These are phyloP conservation scores for Blastobotrys petasosporus DNA, from an alignment of 1,139 yeast genomes.

Conservation along the genomic window DNA sequence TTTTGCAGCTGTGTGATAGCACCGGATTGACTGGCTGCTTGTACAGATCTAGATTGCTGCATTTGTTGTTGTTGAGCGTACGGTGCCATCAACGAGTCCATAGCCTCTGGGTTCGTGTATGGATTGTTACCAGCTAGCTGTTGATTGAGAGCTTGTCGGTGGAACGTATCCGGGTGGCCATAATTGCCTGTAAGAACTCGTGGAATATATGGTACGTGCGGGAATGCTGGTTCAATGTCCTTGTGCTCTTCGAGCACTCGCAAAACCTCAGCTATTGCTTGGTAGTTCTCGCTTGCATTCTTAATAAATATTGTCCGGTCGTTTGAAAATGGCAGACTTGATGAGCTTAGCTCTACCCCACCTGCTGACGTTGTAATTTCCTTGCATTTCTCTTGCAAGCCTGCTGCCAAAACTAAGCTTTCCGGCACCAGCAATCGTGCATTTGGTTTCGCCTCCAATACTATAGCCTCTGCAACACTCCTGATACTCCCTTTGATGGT, in stretches of 20 bases:
- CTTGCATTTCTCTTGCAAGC: background rate
- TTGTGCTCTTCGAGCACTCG: background rate
- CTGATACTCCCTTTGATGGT: conserved; percentile 69
- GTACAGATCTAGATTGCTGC: background rate
- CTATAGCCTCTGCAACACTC: conserved; percentile 54
- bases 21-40: background rate
- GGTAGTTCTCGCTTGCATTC: background rate
- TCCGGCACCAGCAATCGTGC: conserved; percentile 11
- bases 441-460: conserved; percentile 2
- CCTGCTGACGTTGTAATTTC: background rate
- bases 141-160: conserved; percentile 23
- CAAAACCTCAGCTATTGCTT: conserved; percentile 1
- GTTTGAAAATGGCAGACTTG: conserved; percentile 66
- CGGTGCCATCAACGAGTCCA: background rate
- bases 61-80: conserved; percentile 1
- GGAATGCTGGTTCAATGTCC: background rate
- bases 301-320: conserved; percentile 59
- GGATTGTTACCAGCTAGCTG: conserved; percentile 19
- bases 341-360: conserved; percentile 57
- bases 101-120: conserved; percentile 17
- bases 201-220: conserved; percentile 18
- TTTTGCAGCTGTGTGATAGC: background rate
- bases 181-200: conserved; percentile 23
- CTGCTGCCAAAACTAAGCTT: conserved; percentile 3
- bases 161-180: conserved; percentile 28